These are phyloP conservation scores for Ensete ventricosum DNA, from an alignment of 176 grass and related monocot genomes.

Conservation along the genomic window DNA sequence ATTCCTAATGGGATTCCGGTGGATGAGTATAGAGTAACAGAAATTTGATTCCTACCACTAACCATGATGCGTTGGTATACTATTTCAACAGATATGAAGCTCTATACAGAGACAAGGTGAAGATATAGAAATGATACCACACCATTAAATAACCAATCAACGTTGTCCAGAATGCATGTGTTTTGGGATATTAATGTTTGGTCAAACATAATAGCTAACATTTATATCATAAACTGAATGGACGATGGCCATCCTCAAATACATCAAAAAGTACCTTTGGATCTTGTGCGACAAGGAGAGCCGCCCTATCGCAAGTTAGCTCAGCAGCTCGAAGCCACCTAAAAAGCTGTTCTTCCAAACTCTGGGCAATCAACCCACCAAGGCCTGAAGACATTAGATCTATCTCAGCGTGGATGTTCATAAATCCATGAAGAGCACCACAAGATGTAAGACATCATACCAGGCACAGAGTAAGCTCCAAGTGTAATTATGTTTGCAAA, in stretches of 20 bases:
- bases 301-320: constrained; percentile 87
- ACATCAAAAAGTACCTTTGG: constrained; percentile 52
- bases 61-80: no score
- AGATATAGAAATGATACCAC: not conserved
- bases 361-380: constrained; percentile 57
- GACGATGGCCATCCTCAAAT: not conserved
- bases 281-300: constrained; percentile 84
- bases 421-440: not conserved
- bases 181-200: not conserved
- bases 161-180: no score
- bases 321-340: constrained; percentile 88
- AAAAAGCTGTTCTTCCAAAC: constrained; percentile 81
- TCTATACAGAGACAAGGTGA: not conserved
- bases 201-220: not conserved
- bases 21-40: no score
- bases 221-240: not conserved
- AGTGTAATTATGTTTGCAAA: constrained; percentile 91
- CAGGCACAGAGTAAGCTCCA: constrained; percentile 72
- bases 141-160: not conserved
- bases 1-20: no score
- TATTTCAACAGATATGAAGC: no score
- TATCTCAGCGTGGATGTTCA: not conserved
- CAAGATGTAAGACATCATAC: constrained; percentile 22
- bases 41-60: no score
- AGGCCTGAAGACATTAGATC: constrained; percentile 36